Evolutionary conservation across 106 monocot genomes (phyloP).

Genomic region (Dioscorea alata): DNA sequence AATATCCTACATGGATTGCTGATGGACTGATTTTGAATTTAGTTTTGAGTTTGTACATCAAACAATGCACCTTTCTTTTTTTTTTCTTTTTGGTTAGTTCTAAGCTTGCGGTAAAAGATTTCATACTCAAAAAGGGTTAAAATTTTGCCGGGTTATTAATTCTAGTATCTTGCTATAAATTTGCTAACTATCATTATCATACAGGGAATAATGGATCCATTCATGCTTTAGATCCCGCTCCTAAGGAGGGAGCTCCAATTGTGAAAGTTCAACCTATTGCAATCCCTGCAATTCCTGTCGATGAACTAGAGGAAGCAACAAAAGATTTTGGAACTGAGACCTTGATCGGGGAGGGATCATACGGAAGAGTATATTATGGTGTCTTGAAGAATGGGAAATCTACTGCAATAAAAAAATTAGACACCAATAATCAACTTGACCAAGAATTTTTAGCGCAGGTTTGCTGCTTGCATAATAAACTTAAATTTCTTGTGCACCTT

Average conservation of each 20-base stretch:
- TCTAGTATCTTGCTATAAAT: too few relatives aligned
- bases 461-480: neutral
- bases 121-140: too few relatives aligned
- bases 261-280: constrained; percentile 3
- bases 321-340: constrained; percentile 7
- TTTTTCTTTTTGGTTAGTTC: too few relatives aligned
- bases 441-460: constrained; percentile 12
- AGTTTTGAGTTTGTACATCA: too few relatives aligned
- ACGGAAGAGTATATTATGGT: constrained; percentile 10
- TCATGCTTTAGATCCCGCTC: constrained; percentile 2
- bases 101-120: too few relatives aligned
- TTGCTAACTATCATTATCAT: too few relatives aligned
- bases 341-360: constrained; percentile 11
- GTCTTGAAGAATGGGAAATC: constrained; percentile 3
- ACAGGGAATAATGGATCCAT: neutral
- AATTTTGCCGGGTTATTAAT: too few relatives aligned
- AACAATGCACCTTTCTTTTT: too few relatives aligned
- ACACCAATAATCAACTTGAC: constrained; percentile 1
- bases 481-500: neutral
- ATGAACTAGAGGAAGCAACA: constrained; percentile 6
- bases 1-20: too few relatives aligned
- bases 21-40: too few relatives aligned
- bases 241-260: constrained; percentile 1
- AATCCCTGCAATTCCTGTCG: constrained; percentile 7
- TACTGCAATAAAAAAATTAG: constrained; percentile 6